Base-by-base conservation (phyloP, 1,139 yeast genomes). In the Ogataea hybrid region DNA sequence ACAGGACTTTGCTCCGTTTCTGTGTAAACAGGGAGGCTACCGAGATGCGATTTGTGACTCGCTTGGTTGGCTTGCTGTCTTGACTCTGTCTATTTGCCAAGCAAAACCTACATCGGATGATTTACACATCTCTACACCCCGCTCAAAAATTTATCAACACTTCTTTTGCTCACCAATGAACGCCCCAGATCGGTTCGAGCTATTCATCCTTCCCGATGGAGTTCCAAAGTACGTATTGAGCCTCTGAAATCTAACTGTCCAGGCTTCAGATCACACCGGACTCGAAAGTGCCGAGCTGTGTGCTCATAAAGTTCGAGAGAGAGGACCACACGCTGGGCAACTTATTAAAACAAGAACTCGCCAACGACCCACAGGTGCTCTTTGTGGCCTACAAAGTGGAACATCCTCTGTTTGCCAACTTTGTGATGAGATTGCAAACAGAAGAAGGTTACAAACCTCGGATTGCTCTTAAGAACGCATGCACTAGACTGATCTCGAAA, bases 101-200 rank as follows among this genome's bases (percentile, higher is more conserved):
- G 8, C 9, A 7, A 7, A 5, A 10, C 20, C 7, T 20, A n/a
- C 28, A 14, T 9, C 25, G 25, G 6, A 21, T 2, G 9, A 33
- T 10, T 16, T 23, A n/a, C 29, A 34, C 42, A 39, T 20, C 42
- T 28, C 27, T 39, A 25, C 42, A 39, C 42, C 42, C 28, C 16
- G 21, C 20, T 33, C 34, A 25, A 34, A 39, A 39, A 34, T 23
- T 33, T 33, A 39, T 39, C 35, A 39, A 39, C 42, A 34, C 22
- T 31, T 31, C 25, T 39, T 33, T 39, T 34, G 37, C 30, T 39
- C 38, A 14, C 34, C 42, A 33, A 92, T 92, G 97, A 92, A 92
- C 70, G 98, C 97, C 57, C 98, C 98, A 68, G 98, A 92, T 70
- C 84, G 98, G 75, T 92, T 90, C 63, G 98, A 92, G 71, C 77